Evolutionary conservation across 2,329 filamentous ascomycete genomes (phyloP).

Genomic region (Hymenoscyphus fraxineus): DNA sequence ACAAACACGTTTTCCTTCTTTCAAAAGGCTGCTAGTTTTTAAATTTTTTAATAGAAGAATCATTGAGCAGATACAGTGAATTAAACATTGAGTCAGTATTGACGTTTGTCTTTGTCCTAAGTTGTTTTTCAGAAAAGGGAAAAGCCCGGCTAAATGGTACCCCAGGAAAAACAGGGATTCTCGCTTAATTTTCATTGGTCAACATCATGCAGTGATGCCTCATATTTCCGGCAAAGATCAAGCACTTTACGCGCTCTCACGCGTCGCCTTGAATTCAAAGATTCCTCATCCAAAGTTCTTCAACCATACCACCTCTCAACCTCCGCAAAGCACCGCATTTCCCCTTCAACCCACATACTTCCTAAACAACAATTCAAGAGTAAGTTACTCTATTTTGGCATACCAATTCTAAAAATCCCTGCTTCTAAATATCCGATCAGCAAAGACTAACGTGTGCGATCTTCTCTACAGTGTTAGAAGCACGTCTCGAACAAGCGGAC

Average conservation of each 20-base stretch:
- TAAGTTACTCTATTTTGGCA: background rate
- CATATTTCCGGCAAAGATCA: background rate
- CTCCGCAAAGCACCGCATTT: background rate
- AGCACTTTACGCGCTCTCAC: background rate
- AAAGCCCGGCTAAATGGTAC: too few relatives aligned
- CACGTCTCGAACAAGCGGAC: conserved; percentile 89
- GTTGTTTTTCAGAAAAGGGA: too few relatives aligned
- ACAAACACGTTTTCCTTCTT: too few relatives aligned
- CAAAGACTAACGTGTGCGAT: conserved; percentile 8
- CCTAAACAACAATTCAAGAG: background rate
- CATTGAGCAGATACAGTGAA: too few relatives aligned
- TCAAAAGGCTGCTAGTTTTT: too few relatives aligned
- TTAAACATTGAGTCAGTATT: too few relatives aligned
- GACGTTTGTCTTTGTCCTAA: too few relatives aligned
- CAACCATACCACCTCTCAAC: background rate
- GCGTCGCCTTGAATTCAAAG: background rate
- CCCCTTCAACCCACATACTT: background rate
- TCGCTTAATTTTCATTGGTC: too few relatives aligned
- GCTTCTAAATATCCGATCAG: background rate
- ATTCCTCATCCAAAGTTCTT: background rate
- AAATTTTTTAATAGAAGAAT: too few relatives aligned
- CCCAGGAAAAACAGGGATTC: too few relatives aligned
- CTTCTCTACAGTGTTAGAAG: conserved; percentile 70
- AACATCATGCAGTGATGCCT: background rate
- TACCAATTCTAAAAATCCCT: background rate